phyloP scores from a whole-genome alignment of 331 rosid species.

The Saraca asoca region DNA sequence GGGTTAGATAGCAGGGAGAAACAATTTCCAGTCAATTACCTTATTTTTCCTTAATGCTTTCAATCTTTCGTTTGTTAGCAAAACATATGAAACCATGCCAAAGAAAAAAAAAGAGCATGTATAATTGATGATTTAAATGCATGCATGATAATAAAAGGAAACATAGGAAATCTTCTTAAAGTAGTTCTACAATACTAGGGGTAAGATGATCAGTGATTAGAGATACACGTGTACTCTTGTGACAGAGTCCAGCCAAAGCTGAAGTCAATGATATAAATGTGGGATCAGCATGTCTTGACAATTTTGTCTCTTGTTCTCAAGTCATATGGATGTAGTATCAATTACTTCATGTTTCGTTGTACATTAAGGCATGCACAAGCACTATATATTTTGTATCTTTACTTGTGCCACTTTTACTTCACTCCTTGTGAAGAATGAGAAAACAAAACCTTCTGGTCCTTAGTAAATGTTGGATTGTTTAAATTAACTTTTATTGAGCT shows the following conservation, averaged over 20 bases:
- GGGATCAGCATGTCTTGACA: background rate
- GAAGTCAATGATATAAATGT: background rate
- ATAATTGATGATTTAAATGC: constrained; percentile 5
- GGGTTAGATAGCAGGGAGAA: constrained; percentile 13
- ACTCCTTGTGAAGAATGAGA: constrained; percentile 1
- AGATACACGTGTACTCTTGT: constrained; percentile 20
- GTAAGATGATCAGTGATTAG: constrained; percentile 20
- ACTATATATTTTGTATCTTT: background rate
- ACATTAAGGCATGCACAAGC: background rate
- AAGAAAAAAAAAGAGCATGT: background rate
- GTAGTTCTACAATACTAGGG: constrained; percentile 17
- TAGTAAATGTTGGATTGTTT: constrained; percentile 4
- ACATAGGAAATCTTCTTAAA: constrained; percentile 4
- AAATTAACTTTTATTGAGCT: constrained; percentile 12
- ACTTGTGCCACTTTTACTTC: constrained; percentile 4
- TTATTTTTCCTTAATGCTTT: constrained; percentile 14
- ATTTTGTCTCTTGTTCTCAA: background rate
- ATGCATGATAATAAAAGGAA: constrained; percentile 20
- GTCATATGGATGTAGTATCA: background rate
- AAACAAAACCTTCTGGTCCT: constrained; percentile 5
- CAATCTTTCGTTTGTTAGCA: background rate
- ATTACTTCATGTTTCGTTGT: constrained; percentile 5
- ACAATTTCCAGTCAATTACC: background rate
- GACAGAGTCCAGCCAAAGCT: constrained; percentile 1
- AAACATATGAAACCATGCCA: background rate